Evolutionary conservation across 192 early-diverging fungal genomes (phyloP).

Genomic region (Gonapodya prolifera): DNA sequence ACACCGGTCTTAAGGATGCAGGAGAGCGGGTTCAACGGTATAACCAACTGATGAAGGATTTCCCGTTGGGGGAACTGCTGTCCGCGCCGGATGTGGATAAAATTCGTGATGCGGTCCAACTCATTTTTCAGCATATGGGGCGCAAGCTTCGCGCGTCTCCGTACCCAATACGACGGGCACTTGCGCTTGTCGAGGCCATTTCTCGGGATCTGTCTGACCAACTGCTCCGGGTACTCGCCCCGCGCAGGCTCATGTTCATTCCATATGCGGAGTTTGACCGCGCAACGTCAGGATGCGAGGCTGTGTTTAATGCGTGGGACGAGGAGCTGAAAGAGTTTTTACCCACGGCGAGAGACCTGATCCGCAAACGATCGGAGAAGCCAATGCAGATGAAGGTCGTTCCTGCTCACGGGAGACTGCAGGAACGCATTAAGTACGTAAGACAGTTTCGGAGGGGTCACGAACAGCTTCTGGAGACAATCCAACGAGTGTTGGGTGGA

Average conservation of each 20-base stretch:
- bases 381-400: slow-evolving; percentile 92
- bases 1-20: slow-evolving; percentile 94
- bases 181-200: slow-evolving; percentile 89
- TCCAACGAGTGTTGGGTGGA: slow-evolving; percentile 76
- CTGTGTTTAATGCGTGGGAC: slow-evolving; percentile 89
- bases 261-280: slow-evolving; percentile 84
- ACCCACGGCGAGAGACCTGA: slow-evolving; percentile 86
- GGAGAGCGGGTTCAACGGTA: slow-evolving; percentile 84
- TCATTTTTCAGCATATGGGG: slow-evolving; percentile 91
- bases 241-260: slow-evolving; percentile 86
- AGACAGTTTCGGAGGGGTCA: slow-evolving; percentile 89
- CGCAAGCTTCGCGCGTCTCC: slow-evolving; percentile 92
- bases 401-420: slow-evolving; percentile 77
- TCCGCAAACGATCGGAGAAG: slow-evolving; percentile 83
- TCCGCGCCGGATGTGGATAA: slow-evolving; percentile 85
- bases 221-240: slow-evolving; percentile 72
- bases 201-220: slow-evolving; percentile 91
- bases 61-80: slow-evolving; percentile 92
- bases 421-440: slow-evolving; percentile 86
- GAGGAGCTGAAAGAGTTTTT: slow-evolving; percentile 90
- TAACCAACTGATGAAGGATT: slow-evolving; percentile 98
- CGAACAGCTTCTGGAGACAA: slow-evolving; percentile 94
- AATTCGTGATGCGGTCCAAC: slow-evolving; percentile 55
- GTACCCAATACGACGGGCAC: slow-evolving; percentile 80
- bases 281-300: slow-evolving; percentile 66